Evolutionary conservation across 228 moss, liverwort and hornwort genomes (phyloP), one percentile per base, ranked within the genome.

Genomic region (Sphagnum magellanicum): DNA sequence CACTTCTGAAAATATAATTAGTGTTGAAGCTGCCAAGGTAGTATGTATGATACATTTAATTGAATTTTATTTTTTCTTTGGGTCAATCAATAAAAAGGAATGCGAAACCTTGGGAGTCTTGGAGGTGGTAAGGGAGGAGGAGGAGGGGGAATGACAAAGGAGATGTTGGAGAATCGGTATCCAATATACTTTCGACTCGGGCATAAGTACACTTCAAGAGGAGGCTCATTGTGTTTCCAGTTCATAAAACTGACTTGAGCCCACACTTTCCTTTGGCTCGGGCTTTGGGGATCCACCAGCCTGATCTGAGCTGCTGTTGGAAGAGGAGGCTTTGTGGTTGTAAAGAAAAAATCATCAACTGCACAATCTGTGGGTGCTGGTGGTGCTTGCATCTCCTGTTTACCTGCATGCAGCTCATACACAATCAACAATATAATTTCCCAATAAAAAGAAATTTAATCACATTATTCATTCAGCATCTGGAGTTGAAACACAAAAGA

Each of bases 271-370:
- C 63, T 81, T 0, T n/a, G 4, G 51, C 76, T 76, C 52, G 62
- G 61, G 14, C 76, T 65, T 10, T 75, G 65, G 0, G 84, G 78
- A 52, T 84, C 84, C 16, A 75, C 10, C 50, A 84, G 74, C 74
- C 79, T 76, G 15, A 84, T 72, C 62, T 70, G 72, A 6, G 84
- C 81, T 63, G 79, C 76, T 32, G 79, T 81, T 15, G 81, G 81
- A 67, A 84, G 9, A 8, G 64, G 51, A 47, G 59, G 74, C 64
- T 76, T 78, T 17, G 81, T 70, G 5, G 84, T 71, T 67, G 63
- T 78, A 67, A 79, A 84, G 51, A 72, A 72, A 57, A 84, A 79
- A 53, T 74, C 81, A 57, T 76, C 72, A 15, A 84, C 65, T 1
- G 55, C 53, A 15, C 68, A 64, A 46, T 72, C 65, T 72, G 72